Conservation (phyloP, 2,329 filamentous ascomycete genomes). For the Diplodia scrobiculata region DNA sequence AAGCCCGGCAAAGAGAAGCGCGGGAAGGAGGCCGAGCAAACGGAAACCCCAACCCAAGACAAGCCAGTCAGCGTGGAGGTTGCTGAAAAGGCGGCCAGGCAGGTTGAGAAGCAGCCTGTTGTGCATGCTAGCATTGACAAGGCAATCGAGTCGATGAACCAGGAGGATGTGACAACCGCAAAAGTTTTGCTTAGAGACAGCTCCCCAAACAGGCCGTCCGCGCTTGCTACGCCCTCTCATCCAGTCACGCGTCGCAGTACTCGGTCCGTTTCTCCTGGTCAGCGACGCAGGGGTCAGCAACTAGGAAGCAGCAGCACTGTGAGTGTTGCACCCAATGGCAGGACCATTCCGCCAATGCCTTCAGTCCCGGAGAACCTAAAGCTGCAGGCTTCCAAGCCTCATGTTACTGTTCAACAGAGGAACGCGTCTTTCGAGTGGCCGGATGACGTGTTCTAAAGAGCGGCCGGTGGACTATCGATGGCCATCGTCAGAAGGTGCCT, state of each 20-base stretch:
- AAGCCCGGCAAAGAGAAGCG: background rate
- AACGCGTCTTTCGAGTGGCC: slow-evolving; percentile 27
- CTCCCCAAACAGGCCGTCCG: slow-evolving; percentile 34
- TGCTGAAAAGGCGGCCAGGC: background rate
- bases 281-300: slow-evolving; percentile 3
- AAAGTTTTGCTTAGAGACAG: slow-evolving; percentile 4
- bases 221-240: slow-evolving; percentile 37
- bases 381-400: slow-evolving; percentile 17
- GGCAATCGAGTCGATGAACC: slow-evolving; percentile 15
- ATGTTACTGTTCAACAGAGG: background rate
- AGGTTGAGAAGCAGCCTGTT: background rate
- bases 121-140: slow-evolving; percentile 13
- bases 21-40: background rate
- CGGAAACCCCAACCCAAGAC: background rate
- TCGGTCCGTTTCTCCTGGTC: slow-evolving; percentile 32
- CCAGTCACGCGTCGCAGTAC: slow-evolving; percentile 33
- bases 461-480: background rate
- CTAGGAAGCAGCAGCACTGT: slow-evolving; percentile 32
- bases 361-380: slow-evolving; percentile 36
- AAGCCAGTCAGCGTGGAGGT: background rate
- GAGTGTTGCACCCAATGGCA: slow-evolving; percentile 39
- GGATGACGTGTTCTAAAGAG: slow-evolving; percentile 28
- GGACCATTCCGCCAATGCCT: slow-evolving; percentile 38
- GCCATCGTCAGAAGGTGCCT: background rate
- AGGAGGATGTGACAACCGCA: slow-evolving; percentile 13